These are phyloP conservation scores for Sporothrix sp. DNA, from an alignment of 2,329 filamentous ascomycete species.

Conservation along the genomic window DNA sequence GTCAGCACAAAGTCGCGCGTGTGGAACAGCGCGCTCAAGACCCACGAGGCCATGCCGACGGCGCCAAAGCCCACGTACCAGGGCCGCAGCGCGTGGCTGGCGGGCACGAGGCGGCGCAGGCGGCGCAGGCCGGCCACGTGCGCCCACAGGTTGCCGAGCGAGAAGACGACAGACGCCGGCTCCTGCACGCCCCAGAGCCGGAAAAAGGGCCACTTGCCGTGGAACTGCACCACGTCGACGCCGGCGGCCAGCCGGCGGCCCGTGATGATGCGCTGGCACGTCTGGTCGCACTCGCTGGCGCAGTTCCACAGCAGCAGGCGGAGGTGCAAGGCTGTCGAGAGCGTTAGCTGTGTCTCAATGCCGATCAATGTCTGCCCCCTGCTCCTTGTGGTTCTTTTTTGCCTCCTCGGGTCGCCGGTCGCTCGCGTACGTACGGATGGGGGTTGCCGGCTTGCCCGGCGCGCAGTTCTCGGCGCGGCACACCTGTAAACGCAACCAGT, in stretches of 20 bases:
- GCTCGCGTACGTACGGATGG: conserved; percentile 53
- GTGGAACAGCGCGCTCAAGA: conserved; percentile 86
- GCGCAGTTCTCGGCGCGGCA: conserved; percentile 75
- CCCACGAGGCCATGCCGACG: conserved; percentile 75
- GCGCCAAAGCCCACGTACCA: conserved; percentile 77
- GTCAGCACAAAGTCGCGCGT: conserved; percentile 76
- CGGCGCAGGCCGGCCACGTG: conserved; percentile 68
- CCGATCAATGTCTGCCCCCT: background rate
- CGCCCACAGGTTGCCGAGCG: conserved; percentile 78
- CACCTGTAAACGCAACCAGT: no score
- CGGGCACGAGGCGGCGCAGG: conserved; percentile 60
- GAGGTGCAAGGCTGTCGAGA: conserved; percentile 60
- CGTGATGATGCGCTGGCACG: conserved; percentile 91
- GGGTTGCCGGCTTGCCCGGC: conserved; percentile 44
- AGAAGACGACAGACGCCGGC: conserved; percentile 88
- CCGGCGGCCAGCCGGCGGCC: conserved; percentile 54
- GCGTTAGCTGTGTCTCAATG: background rate
- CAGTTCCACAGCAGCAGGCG: conserved; percentile 89
- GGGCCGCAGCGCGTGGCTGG: conserved; percentile 61
- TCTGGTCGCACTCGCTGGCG: conserved; percentile 91
- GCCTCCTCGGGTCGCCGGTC: background rate
- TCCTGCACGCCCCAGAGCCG: conserved; percentile 90
- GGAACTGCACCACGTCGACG: conserved; percentile 75
- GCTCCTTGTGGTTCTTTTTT: background rate
- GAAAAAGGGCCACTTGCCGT: conserved; percentile 97